Base-by-base conservation (phyloP, 1,284 basidiomycete genomes). In the Leccinum huronense region DNA sequence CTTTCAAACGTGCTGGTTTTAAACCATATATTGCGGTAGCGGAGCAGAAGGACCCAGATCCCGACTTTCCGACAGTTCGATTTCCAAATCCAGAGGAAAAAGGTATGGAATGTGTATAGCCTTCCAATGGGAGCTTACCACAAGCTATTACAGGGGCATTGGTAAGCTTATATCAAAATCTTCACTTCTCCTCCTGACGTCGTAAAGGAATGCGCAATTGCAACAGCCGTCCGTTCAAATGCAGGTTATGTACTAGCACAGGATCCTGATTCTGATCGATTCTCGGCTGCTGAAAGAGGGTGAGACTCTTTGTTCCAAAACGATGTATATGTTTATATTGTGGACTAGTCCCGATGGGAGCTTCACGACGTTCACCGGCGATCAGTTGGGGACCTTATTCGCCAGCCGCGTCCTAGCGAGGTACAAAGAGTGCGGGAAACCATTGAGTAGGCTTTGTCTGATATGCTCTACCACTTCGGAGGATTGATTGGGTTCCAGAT, bases 71-170 rank as follows among this genome's bases (percentile, higher is more conserved):
- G 3, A 94, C 93, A 5, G 90, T 95, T 6, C 79, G 77, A 23
- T 94, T 92, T 73, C 93, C 93, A 1, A 95, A 95, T 72, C 93
- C 93, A 2, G 93, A 95, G 74, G 93, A 95, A 75, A 89, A 90
- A 77, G 93, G 91, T 85, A 65, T 33, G 74, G 8, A 27, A 38
- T 23, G 2, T n/a, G 33, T 30, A 11, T 48, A 6, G 2, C n/a
- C 63, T 38, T 16, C 23, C 23, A 23, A 23, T 16, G 58, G 59
- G 27, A 56, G 7, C 53, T 76, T n/a, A 68, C 40, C 10, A 62
- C 54, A 40, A 62, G 13, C 7, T 48, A 34, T 58, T 59, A 38
- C 59, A 87, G 86, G 86, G 54, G 84, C 86, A 55, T 74, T 89
- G 73, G 87, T 89, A 73, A 62, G 79, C 69, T 19, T 53, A 31